Percentiles rank a stretch among this genome's conserved stretches.
phyloP scores from a whole-genome alignment of 2,329 filamentous ascomycete genomes.

The Xylaria sp. region DNA sequence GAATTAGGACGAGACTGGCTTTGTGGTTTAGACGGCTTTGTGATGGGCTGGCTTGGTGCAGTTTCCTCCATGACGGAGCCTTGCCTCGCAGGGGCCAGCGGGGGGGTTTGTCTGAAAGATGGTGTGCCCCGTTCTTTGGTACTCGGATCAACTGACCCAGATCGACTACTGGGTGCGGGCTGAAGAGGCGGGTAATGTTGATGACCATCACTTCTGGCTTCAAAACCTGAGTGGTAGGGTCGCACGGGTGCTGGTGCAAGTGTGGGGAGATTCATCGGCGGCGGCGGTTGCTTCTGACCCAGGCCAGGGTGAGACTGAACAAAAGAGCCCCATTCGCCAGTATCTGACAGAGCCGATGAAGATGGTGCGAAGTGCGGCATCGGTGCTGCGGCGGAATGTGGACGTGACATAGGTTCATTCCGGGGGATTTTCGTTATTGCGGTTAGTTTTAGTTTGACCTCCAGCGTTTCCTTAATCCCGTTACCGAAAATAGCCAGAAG shows the following conservation, averaged over 20 bases:
- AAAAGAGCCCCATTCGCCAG: slow-evolving; percentile 81
- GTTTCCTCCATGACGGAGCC: slow-evolving; percentile 34
- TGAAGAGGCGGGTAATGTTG: slow-evolving; percentile 38
- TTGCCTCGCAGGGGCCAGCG: slow-evolving; percentile 36
- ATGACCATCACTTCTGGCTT: slow-evolving; percentile 39
- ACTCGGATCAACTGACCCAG: slow-evolving; percentile 46
- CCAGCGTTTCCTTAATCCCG: slow-evolving; percentile 86
- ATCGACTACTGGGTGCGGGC: slow-evolving; percentile 42
- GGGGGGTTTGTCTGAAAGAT: slow-evolving; percentile 32
- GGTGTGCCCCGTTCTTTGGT: slow-evolving; percentile 34
- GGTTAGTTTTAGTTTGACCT: slow-evolving; percentile 90
- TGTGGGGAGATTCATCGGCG: slow-evolving; percentile 45
- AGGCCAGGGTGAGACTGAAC: slow-evolving; percentile 74
- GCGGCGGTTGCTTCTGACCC: slow-evolving; percentile 54
- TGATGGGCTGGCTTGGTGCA: slow-evolving; percentile 42
- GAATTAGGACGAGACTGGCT: slow-evolving; percentile 69
- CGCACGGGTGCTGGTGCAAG: slow-evolving; percentile 50
- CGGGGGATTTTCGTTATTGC: slow-evolving; percentile 71
- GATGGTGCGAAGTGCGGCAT: slow-evolving; percentile 39
- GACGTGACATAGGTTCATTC: slow-evolving; percentile 42
- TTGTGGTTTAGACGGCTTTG: slow-evolving; percentile 54
- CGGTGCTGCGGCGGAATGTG: slow-evolving; percentile 38
- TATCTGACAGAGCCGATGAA: slow-evolving; percentile 66
- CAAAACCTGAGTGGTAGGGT: slow-evolving; percentile 44
- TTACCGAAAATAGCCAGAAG: slow-evolving; percentile 84